Conservation (phyloP, 345 rosid species). For the Lepidium africanum region DNA sequence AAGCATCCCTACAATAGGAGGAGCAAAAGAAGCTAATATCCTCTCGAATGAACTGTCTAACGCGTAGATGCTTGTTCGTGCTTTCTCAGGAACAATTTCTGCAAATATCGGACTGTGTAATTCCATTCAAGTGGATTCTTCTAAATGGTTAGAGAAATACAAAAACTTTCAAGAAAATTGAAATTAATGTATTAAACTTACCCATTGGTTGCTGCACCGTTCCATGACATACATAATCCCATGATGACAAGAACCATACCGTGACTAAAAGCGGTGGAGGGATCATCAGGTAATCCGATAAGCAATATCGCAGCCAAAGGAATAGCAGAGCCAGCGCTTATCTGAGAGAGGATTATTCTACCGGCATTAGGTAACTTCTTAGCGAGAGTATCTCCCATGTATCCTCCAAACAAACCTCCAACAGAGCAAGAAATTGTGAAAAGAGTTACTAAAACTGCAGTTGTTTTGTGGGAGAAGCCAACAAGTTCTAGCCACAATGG, state of each 20-base stretch:
- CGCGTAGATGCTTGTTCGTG: constrained; percentile 80
- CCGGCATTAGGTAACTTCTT: constrained; percentile 45
- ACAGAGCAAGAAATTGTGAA: constrained; percentile 33
- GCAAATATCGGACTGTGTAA: constrained; percentile 82
- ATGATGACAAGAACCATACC: constrained; percentile 45
- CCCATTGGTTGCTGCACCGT: constrained; percentile 59
- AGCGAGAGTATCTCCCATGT: constrained; percentile 51
- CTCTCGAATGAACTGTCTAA: constrained; percentile 82
- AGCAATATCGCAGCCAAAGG: constrained; percentile 62
- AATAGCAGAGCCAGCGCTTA: constrained; percentile 50
- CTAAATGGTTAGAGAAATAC: background rate
- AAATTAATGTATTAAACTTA: background rate
- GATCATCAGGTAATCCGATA: constrained; percentile 48
- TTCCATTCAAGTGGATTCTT: constrained; percentile 5
- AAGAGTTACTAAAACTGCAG: constrained; percentile 41
- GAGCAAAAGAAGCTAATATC: constrained; percentile 78
- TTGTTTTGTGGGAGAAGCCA: constrained; percentile 52
- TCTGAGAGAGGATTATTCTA: constrained; percentile 49
- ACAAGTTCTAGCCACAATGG: constrained; percentile 65
- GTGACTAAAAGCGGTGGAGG: constrained; percentile 44
- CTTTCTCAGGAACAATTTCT: constrained; percentile 82
- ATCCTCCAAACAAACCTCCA: constrained; percentile 51
- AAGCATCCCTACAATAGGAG: constrained; percentile 73
- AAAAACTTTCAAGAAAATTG: background rate
- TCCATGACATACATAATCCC: constrained; percentile 59